Evolutionary conservation across 805 yeast species (phyloP).

Genomic region (Barnettozyma pratensis): DNA sequence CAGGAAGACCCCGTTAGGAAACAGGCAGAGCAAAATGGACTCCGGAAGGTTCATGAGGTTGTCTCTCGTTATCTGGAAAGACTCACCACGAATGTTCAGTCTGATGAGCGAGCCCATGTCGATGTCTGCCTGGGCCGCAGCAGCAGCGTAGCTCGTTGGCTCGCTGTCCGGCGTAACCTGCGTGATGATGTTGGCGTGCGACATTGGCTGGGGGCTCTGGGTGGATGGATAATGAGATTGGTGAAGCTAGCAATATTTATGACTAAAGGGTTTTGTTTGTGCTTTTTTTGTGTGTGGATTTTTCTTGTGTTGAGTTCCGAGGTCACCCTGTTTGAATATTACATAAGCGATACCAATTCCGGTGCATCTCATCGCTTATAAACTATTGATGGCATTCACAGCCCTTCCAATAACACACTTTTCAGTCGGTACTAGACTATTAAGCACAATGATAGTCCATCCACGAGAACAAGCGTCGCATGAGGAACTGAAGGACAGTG

Average conservation of each 20-base stretch:
- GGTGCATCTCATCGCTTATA: no score
- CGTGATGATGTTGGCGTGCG: constrained; percentile 47
- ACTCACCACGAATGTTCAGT: constrained; percentile 69
- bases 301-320: no score
- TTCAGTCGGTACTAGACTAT: no score
- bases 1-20: constrained; percentile 86
- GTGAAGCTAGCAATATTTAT: no score
- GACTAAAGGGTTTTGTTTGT: no score
- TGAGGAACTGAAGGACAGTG: constrained; percentile 17
- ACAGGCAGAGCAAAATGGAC: constrained; percentile 75
- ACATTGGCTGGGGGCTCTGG: constrained; percentile 11
- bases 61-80: constrained; percentile 76
- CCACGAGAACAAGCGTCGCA: background rate
- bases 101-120: constrained; percentile 60
- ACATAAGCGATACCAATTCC: no score
- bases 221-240: no score
- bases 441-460: background rate
- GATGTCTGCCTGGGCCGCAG: constrained; percentile 24
- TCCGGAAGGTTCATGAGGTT: constrained; percentile 92
- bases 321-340: no score
- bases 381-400: no score
- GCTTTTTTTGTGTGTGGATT: no score
- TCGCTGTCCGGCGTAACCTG: constrained; percentile 53
- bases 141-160: constrained; percentile 5
- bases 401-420: no score